phyloP scores from a whole-genome alignment of 2,329 filamentous ascomycete species.

The Lasiodiplodia hormozganensis region DNA sequence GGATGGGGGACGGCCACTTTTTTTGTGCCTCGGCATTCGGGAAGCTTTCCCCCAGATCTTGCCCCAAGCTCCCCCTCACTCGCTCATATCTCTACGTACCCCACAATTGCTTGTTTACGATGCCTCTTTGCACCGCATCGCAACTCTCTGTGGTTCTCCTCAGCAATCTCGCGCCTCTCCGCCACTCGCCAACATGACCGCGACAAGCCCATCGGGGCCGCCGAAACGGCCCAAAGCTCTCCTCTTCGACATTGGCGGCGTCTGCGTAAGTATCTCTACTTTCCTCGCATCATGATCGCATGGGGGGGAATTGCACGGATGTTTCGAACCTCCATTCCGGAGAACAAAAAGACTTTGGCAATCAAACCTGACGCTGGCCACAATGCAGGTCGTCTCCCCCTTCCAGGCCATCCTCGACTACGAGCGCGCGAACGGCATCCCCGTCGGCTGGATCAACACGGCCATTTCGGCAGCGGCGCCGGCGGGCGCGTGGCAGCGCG shows the following conservation, averaged over 20 bases:
- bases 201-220: not conserved
- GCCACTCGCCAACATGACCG: not conserved
- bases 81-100: not conserved
- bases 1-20: not conserved
- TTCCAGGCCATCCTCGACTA: slow-evolving; percentile 95
- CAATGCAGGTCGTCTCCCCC: slow-evolving; percentile 78
- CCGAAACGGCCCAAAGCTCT: slow-evolving; percentile 37
- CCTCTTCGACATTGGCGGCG: slow-evolving; percentile 94
- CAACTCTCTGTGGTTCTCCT: not conserved
- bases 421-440: slow-evolving; percentile 77
- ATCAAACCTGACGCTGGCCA: slow-evolving; percentile 11
- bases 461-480: slow-evolving; percentile 82
- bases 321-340: not conserved
- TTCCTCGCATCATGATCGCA: slow-evolving; percentile 26
- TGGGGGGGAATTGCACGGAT: not conserved
- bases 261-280: slow-evolving; percentile 74
- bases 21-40: slow-evolving; percentile 20
- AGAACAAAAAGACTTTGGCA: not conserved
- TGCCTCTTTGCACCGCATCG: slow-evolving; percentile 14
- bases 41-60: slow-evolving; percentile 19
- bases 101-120: slow-evolving; percentile 8
- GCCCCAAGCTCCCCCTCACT: slow-evolving; percentile 12
- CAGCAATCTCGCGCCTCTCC: not conserved
- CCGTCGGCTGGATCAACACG: slow-evolving; percentile 89
- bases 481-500: slow-evolving; percentile 82